A percentile compares a stretch with the other conserved stretches of the same genome.
Evolutionary conservation across 305 asterid genomes (phyloP).

Genomic region (Withania somnifera): DNA sequence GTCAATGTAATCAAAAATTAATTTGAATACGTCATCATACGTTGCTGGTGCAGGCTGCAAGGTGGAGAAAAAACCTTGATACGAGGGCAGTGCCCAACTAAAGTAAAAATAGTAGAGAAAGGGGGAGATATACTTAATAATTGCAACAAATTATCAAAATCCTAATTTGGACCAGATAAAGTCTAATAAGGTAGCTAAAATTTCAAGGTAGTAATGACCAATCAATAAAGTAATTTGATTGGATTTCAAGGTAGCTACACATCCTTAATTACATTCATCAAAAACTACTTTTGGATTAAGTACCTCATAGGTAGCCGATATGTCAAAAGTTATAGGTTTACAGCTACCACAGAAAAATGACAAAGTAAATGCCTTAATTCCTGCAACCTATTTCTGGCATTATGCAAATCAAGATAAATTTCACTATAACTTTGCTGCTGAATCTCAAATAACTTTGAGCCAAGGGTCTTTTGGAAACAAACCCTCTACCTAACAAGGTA

Average conservation of each 20-base stretch:
- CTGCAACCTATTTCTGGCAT: background rate
- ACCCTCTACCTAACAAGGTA: no score
- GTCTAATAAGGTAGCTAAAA: background rate
- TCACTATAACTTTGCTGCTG: background rate
- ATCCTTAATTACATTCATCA: conserved; percentile 1
- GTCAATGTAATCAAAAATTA: conserved; percentile 85
- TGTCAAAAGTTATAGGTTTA: background rate
- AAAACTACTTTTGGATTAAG: background rate
- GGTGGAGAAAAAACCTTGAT: conserved; percentile 11
- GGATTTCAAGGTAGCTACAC: no score
- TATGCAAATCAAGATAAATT: background rate
- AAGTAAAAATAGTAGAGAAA: background rate
- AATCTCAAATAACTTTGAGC: no score
- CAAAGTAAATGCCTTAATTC: conserved; percentile 1
- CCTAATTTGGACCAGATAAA: background rate
- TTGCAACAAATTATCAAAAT: background rate
- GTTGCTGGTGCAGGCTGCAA: conserved; percentile 84
- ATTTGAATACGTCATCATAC: conserved; percentile 71
- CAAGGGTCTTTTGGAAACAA: no score
- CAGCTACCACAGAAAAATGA: background rate
- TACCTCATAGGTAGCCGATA: background rate
- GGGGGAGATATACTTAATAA: background rate
- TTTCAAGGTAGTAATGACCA: background rate
- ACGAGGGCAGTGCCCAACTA: background rate
- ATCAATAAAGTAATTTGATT: background rate